Base-by-base conservation (phyloP, 2,329 filamentous ascomycete species). In the Davidsoniella neocaledoniae region DNA sequence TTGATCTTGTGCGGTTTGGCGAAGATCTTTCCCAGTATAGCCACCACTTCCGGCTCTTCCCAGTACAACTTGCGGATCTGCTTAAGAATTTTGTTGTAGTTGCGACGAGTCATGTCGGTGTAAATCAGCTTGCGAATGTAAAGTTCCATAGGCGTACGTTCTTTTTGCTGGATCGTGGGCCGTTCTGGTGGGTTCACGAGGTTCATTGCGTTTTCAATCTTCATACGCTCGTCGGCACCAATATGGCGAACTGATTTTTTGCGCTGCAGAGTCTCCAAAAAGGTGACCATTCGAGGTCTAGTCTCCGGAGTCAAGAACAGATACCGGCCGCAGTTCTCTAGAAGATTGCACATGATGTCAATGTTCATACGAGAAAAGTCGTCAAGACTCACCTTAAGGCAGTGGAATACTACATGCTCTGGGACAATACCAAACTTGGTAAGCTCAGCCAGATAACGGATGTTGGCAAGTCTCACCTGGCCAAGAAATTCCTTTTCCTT, bases 361-460 rank as follows among this genome's bases (percentile, higher is more conserved):
- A 98, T 95, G 60, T 98, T 98, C 84, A 95, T 95, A 54, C 90
- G 78, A 2, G 91, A 95, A 61, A 98, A 98, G 60, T 98, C 91
- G 59, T 98, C 91, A 25, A 98, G 68, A 57, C 90, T 93, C 62
- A 98, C 90, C 64, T 95, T 98, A 58, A 98, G 77, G 61, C 91
- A 98, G 61, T 98, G 91, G 61, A 98, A 98, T 49, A 98, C 93
- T 55, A 98, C 90, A 64, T 98, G 91, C 63, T 98, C 91, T 0
- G 93, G 91, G 7, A 98, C 91, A 29, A 95, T 86, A 29, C 91
- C 90, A 60, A 98, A 98, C 61, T 98, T 98, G 53, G 91, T 98
- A 60, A 98, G 68, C 65, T 98, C 91, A 6, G 91, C 88, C 46
- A 98, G 77, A 62, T 98, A 98, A n/a, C 93, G 85, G 55, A 96